phyloP scores from a whole-genome alignment of 495 filamentous ascomycete species.

The Aspergillus bertholletiae region DNA sequence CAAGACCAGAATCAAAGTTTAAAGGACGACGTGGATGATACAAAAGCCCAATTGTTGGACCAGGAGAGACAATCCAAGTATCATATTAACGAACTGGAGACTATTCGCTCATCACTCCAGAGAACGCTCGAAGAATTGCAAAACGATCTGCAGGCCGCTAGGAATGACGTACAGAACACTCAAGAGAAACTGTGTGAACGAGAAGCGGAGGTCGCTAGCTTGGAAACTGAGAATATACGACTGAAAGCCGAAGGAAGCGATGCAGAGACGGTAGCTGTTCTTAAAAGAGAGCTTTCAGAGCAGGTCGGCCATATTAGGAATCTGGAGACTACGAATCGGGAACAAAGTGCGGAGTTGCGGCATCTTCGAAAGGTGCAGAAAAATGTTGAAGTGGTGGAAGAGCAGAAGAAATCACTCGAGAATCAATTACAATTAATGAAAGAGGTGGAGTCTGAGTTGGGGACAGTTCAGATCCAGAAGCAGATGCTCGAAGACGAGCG shows the following conservation, averaged over 20 bases:
- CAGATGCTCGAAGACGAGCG: constrained; percentile 87
- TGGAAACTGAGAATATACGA: constrained; percentile 79
- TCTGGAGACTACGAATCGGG: constrained; percentile 74
- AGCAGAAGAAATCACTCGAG: constrained; percentile 86
- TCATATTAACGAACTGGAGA: constrained; percentile 66
- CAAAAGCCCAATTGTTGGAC: constrained; percentile 63
- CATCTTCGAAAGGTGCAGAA: constrained; percentile 74
- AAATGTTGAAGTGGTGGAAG: constrained; percentile 89
- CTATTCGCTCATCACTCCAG: constrained; percentile 63
- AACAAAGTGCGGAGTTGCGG: constrained; percentile 76
- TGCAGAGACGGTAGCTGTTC: constrained; percentile 72
- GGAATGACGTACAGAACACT: constrained; percentile 54
- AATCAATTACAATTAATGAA: constrained; percentile 72
- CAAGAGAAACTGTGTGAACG: constrained; percentile 66
- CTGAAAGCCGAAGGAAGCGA: constrained; percentile 83
- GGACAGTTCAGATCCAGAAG: constrained; percentile 74
- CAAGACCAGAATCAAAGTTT: constrained; percentile 69
- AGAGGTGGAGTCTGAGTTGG: constrained; percentile 67
- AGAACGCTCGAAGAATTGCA: constrained; percentile 67
- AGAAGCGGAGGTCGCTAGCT: constrained; percentile 62
- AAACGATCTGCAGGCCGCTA: constrained; percentile 63
- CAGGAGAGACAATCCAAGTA: constrained; percentile 68
- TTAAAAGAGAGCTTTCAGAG: constrained; percentile 82
- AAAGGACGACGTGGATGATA: constrained; percentile 77
- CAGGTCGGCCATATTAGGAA: constrained; percentile 86